Evolutionary conservation across 768 basidiomycete genomes (phyloP).

Genomic region (Austroboletus festivus): DNA sequence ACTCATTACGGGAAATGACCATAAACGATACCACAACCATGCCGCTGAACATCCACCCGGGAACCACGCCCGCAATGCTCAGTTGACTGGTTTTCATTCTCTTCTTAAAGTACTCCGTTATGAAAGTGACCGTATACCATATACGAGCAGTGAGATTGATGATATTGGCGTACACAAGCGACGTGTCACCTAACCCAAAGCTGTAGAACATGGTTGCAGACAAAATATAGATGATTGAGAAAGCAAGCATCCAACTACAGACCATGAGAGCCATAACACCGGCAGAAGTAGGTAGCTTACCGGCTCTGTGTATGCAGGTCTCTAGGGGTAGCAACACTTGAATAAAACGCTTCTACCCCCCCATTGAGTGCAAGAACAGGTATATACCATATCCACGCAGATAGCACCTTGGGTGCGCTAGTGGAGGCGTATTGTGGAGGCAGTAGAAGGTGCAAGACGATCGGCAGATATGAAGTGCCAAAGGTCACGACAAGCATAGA

Average conservation of each 20-base stretch:
- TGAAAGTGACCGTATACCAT: conserved; percentile 54
- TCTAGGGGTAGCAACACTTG: conserved; percentile 64
- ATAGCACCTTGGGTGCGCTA: conserved; percentile 75
- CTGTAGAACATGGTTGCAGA: conserved; percentile 48
- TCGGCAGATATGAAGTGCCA: conserved; percentile 69
- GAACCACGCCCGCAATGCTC: conserved; percentile 13
- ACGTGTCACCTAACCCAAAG: conserved; percentile 56
- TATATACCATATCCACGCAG: conserved; percentile 83
- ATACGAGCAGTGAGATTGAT: conserved; percentile 63
- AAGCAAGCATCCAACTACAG: conserved; percentile 70
- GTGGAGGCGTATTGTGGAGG: conserved; percentile 68
- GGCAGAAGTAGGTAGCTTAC: conserved; percentile 28
- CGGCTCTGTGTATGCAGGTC: conserved; percentile 72
- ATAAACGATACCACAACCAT: conserved; percentile 23
- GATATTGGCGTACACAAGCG: conserved; percentile 76
- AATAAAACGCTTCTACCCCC: conserved; percentile 85
- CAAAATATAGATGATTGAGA: conserved; percentile 65
- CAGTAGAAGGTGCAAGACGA: conserved; percentile 66
- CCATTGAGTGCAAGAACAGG: conserved; percentile 91
- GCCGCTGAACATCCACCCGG: conserved; percentile 27
- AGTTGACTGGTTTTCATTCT: conserved; percentile 14
- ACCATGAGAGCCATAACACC: conserved; percentile 1
- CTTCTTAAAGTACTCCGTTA: conserved; percentile 43
- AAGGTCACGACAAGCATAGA: conserved; percentile 72
- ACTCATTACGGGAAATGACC: conserved; percentile 18